Percentiles rank a stretch among this genome's conserved stretches.
Evolutionary conservation across 345 rosid genomes (phyloP).

Genomic region (Schrenkiella parvula): DNA sequence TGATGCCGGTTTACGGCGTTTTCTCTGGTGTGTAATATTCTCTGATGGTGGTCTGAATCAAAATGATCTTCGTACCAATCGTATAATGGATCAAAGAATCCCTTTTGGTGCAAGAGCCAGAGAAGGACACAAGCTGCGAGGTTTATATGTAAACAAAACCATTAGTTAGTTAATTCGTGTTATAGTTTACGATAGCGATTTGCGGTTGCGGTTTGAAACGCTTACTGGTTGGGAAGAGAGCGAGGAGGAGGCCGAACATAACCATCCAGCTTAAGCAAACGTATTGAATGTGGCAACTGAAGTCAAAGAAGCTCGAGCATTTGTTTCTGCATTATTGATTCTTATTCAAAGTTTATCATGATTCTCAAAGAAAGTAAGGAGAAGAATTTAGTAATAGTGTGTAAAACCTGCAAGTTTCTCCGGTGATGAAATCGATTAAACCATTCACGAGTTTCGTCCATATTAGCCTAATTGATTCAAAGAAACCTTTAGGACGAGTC

Average conservation of each 20-base stretch:
- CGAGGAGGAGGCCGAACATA: constrained; percentile 67
- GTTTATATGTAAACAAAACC: background rate
- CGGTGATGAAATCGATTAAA: constrained; percentile 68
- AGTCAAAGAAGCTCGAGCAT: constrained; percentile 79
- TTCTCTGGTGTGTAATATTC: constrained; percentile 7
- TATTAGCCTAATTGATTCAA: constrained; percentile 51
- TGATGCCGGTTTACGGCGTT: constrained; percentile 12
- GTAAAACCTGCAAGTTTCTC: constrained; percentile 83
- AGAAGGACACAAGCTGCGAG: constrained; percentile 62
- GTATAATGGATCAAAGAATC: constrained; percentile 72
- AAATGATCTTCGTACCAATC: constrained; percentile 85
- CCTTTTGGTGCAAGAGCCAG: constrained; percentile 91
- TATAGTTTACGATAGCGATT: background rate
- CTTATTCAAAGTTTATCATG: background rate
- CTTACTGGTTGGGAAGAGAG: constrained; percentile 71
- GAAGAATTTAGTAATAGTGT: background rate
- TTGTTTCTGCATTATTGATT: constrained; percentile 44
- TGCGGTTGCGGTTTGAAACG: background rate
- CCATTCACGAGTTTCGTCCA: constrained; percentile 62
- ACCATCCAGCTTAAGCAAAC: constrained; percentile 88
- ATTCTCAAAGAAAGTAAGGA: background rate
- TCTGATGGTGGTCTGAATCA: constrained; percentile 7
- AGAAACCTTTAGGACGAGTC: constrained; percentile 52
- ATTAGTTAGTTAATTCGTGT: background rate
- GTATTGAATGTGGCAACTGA: constrained; percentile 86